Evolutionary conservation across 768 basidiomycete species (phyloP), one percentile per base, ranked within the genome.

Genomic region (Mycena latifolia): DNA sequence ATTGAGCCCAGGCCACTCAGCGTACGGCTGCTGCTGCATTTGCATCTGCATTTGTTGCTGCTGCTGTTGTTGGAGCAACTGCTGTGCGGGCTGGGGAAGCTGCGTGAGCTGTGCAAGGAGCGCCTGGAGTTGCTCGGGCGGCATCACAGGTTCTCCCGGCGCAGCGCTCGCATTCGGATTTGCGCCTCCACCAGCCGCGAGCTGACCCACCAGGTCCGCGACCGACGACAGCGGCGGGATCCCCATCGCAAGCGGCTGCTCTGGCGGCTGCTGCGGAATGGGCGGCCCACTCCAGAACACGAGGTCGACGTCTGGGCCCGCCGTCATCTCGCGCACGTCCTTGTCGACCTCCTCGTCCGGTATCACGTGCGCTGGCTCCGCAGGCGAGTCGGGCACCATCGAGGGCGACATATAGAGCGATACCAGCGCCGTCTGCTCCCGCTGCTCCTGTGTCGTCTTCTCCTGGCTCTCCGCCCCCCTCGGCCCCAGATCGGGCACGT

Each of bases 331-430:
- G 73, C 83, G 84, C 70, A 86, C 84, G 57, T 86, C 83, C 71
- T 76, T 82, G 77, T 93, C 91, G 61, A 88, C 82, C 70, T 93
- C 89, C 69, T 92, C 92, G 69, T 92, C 92, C 51, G 85, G 73
- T 65, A 91, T 83, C 69, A 84, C 80, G 65, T 78, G 76, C 22
- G 86, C 75, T 28, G 91, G 89, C 77, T 94, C 94, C 41, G 86
- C 86, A 22, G 94, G 91, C 63, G 89, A 86, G 53, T 94, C 92
- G 47, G 94, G 94, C 71, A 94, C 91, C 67, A 91, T 91, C 50
- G 84, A 82, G 48, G 82, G 76, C 15, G 84, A 84, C 82, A 91
- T 89, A 76, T 95, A 95, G 35, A 92, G 75, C 46, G 93, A 92
- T 27, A 86, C 86, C 24, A 95, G 83, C 29, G 91, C 90, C 18